Base-by-base conservation (phyloP, 257 asterid genomes). In the Solanum bulbocastanum region DNA sequence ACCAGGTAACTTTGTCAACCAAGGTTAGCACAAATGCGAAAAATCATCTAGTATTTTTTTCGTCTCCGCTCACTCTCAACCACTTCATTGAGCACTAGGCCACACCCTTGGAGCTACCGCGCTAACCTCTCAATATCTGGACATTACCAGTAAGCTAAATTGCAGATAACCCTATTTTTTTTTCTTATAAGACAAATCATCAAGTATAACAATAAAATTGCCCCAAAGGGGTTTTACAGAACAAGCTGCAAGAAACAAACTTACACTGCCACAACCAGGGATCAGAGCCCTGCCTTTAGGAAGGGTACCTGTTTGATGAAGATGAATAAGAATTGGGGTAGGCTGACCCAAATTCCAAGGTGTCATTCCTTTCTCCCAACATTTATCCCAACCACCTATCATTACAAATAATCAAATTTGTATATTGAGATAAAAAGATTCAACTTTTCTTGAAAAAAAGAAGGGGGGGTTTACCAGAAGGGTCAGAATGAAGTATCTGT, bases 321-420 rank as follows among this genome's bases (percentile, higher is more conserved):
- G 98, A 90, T 94, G 95, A 90, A 91, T 87, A 42, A 96, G 94
- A 88, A 93, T 91, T 20, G 98, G 99, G 40, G 98, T 93, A 88
- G 98, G 97, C 83, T 85, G 87, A 89, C 98, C 98, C 92, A 96
- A 92, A 91, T 96, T 98, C 99, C 99, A 96, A 33, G 99, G 98
- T 71, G 98, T 96, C 91, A 96, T 30, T 78, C 92, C 97, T 89
- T 93, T 89, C 89, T 93, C 93, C 97, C 96, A 96, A 89, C 96
- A 95, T 85, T 91, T 92, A 44, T 95, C 96, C 98, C 99, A 96
- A 39, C 95, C 95, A 68, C 89, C 99, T 92, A 91, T 32, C 69
- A 60, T 71, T 71, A 36, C 83, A 86, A 3, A 71, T 44, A 12
- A 10, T 30, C 7, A 73, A 66, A 60, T 79, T 66, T 10, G 60